Conservation (phyloP, 805 yeast species). For the Monosporozyma servazzii region DNA sequence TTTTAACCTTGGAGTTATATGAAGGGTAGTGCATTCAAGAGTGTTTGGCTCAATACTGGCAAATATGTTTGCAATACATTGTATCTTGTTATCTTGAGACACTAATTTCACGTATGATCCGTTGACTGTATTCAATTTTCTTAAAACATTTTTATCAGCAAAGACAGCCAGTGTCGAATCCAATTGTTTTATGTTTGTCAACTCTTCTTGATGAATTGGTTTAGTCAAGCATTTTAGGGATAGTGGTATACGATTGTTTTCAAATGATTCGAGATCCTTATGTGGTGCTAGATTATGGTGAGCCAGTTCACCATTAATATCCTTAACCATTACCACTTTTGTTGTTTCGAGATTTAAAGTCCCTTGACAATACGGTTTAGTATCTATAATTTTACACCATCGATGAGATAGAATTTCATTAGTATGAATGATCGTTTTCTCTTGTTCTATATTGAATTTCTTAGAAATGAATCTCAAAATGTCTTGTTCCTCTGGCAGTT, state of each 20-base stretch:
- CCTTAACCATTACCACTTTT: slow-evolving; percentile 15
- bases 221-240: slow-evolving; percentile 8
- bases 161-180: slow-evolving; percentile 26
- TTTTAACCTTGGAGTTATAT: slow-evolving; percentile 21
- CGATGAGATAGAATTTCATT: slow-evolving; percentile 10
- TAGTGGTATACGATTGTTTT: background rate
- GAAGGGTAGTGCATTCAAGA: slow-evolving; percentile 8
- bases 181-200: slow-evolving; percentile 4
- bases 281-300: background rate
- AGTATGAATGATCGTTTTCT: slow-evolving; percentile 11
- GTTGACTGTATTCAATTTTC: slow-evolving; percentile 16
- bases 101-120: slow-evolving; percentile 15
- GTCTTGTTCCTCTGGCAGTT: slow-evolving; percentile 10
- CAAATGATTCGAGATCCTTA: too few relatives aligned
- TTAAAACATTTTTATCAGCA: slow-evolving; percentile 12
- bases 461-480: slow-evolving; percentile 14
- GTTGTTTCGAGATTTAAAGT: slow-evolving; percentile 14
- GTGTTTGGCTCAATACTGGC: slow-evolving; percentile 19
- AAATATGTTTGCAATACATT: slow-evolving; percentile 14
- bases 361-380: slow-evolving; percentile 17
- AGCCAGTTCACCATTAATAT: slow-evolving; percentile 1
- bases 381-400: slow-evolving; percentile 16
- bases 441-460: slow-evolving; percentile 14
- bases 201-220: slow-evolving; percentile 11
- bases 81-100: background rate